phyloP scores from a whole-genome alignment of 2,329 filamentous ascomycete species.

The Trichoderma asperellum region DNA sequence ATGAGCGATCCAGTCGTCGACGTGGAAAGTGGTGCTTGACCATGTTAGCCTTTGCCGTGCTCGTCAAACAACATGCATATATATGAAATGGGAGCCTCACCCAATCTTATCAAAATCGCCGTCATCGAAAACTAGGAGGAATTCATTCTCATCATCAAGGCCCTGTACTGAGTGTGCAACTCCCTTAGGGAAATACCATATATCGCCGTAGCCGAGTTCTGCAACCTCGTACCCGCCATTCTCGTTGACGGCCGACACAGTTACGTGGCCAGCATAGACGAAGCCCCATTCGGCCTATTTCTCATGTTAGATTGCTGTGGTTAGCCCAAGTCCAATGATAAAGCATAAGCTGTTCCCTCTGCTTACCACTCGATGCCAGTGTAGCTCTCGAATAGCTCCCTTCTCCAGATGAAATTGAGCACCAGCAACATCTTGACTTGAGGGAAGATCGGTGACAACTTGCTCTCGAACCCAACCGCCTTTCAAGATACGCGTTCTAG shows the following conservation, averaged over 20 bases:
- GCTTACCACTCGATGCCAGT: conserved; percentile 69
- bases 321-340: background rate
- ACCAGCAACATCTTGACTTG: conserved; percentile 67
- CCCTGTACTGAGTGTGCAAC: conserved; percentile 66
- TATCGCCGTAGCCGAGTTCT: conserved; percentile 62
- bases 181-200: conserved; percentile 72
- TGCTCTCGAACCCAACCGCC: conserved; percentile 71
- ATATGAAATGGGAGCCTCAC: conserved; percentile 42
- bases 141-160: conserved; percentile 69
- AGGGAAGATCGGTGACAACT: conserved; percentile 67
- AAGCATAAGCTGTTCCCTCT: conserved; percentile 27
- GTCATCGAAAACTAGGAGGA: conserved; percentile 68
- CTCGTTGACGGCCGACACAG: conserved; percentile 65
- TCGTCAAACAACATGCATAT: too few species aligned
- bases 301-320: background rate
- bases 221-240: conserved; percentile 60
- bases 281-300: conserved; percentile 67
- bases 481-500: conserved; percentile 62
- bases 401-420: conserved; percentile 71
- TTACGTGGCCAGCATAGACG: conserved; percentile 60
- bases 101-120: conserved; percentile 67
- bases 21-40: conserved; percentile 67
- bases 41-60: background rate
- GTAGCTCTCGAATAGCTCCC: conserved; percentile 66
- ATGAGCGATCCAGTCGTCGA: conserved; percentile 71